A percentile compares a stretch with the other conserved stretches of the same genome.
Conservation (phyloP, 345 rosid genomes). For the Populus davidiana region DNA sequence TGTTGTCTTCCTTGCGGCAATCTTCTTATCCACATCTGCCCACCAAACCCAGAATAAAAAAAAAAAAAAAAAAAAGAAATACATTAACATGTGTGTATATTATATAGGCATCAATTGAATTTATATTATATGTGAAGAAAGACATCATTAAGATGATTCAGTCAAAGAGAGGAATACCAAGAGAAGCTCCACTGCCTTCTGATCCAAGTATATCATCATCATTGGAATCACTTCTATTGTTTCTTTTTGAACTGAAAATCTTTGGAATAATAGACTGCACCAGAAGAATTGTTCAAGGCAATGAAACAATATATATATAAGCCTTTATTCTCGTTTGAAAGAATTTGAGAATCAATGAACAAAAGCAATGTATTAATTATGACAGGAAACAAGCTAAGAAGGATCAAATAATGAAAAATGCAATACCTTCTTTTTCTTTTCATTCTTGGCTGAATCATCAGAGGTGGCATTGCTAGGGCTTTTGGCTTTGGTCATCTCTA, state of each 20-base stretch:
- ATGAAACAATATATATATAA: not conserved
- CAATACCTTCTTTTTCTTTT: conserved; percentile 76
- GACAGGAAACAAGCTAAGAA: not conserved
- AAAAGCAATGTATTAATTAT: not conserved
- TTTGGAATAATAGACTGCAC: conserved; percentile 59
- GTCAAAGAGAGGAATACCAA: conserved; percentile 25
- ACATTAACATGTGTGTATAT: not conserved
- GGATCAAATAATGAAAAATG: not conserved
- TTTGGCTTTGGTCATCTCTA: conserved; percentile 35
- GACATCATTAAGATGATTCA: not conserved
- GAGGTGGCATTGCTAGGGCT: conserved; percentile 8
- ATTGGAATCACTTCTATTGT: conserved; percentile 34
- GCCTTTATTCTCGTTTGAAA: not conserved
- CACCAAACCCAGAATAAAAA: conserved; percentile 12
- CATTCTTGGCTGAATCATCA: conserved; percentile 48
- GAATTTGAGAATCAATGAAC: not conserved
- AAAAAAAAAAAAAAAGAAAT: not conserved
- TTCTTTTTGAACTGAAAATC: conserved; percentile 59
- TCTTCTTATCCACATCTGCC: conserved; percentile 47
- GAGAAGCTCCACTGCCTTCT: conserved; percentile 23
- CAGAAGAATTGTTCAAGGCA: not conserved
- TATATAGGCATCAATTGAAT: not conserved
- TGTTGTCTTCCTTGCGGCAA: conserved; percentile 34
- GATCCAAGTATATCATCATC: conserved; percentile 30
- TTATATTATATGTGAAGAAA: not conserved